Evolutionary conservation across 2,329 filamentous ascomycete genomes (phyloP), one percentile per base, ranked within the genome.

Genomic region (Nothophoma quercina): DNA sequence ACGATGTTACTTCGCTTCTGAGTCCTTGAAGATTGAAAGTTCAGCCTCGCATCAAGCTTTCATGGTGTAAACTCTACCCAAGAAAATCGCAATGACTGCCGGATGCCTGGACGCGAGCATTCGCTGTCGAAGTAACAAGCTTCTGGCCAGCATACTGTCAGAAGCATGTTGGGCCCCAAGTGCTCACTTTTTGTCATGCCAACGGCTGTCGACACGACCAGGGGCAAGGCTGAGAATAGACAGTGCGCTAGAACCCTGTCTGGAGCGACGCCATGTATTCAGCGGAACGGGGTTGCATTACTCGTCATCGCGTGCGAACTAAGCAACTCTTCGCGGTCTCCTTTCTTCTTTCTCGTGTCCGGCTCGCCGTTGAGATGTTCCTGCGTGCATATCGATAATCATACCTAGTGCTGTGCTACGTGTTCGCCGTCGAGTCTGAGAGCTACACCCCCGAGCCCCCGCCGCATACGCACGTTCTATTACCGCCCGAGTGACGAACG

Each of bases 231-330:
- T 46, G 48, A 41, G 26, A 34, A 35, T 41, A 45, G 41, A 33
- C 29, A 34, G 18, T 18, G 41, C 48, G 40, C 48, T 51, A 51
- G 40, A 42, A 16, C 49, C 35, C 12, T 28, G 50, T 53, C 41
- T 54, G 51, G 44, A 54, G 44, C 50, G 38, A 32, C 39, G 51
- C 51, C 51, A 54, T 54, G 51, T 49, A 45, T 36, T 48, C 38
- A 43, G 43, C 51, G 51, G 45, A 54, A 54, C 51, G 39, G 45
- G 33, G 21, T 12, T 44, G 51, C 45, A 49, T 49, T 54, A 49
- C 51, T 54, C 51, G 51, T 49, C 44, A 49, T 54, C 39, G 51
- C 45, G 51, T 44, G 39, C 44, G 21, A 16, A 49, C 51, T 54
- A 54, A 40, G 45, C 51, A 45, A 26, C 45, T 40, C 45, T 40